A percentile compares a stretch with the other conserved stretches of the same genome.
These are phyloP conservation scores for Ascochyta pisi DNA, from an alignment of 2,329 filamentous ascomycete genomes.

Conservation along the genomic window DNA sequence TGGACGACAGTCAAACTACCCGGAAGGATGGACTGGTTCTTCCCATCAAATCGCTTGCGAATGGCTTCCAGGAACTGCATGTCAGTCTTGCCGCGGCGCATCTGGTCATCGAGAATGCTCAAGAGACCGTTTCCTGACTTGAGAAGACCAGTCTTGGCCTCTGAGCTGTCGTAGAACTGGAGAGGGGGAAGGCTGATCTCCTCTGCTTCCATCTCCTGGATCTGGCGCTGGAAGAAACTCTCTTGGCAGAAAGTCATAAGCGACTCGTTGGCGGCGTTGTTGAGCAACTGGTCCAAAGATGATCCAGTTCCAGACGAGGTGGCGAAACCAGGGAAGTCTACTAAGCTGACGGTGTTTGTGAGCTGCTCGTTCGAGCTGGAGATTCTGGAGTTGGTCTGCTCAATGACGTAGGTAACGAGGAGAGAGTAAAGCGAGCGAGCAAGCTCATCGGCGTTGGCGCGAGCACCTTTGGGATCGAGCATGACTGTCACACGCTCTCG, in stretches of 20 bases:
- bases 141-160: slow-evolving; percentile 88
- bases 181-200: slow-evolving; percentile 89
- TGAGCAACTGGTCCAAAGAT: slow-evolving; percentile 87
- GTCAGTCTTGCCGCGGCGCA: slow-evolving; percentile 84
- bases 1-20: slow-evolving; percentile 76
- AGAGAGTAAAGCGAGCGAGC: slow-evolving; percentile 93
- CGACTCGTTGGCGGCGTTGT: slow-evolving; percentile 90
- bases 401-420: slow-evolving; percentile 91
- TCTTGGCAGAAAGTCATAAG: slow-evolving; percentile 93
- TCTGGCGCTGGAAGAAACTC: slow-evolving; percentile 94
- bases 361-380: slow-evolving; percentile 88
- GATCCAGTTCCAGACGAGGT: slow-evolving; percentile 84
- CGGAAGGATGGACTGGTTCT: slow-evolving; percentile 88
- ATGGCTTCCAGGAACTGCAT: slow-evolving; percentile 89
- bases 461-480: slow-evolving; percentile 89
- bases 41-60: slow-evolving; percentile 90
- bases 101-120: slow-evolving; percentile 95
- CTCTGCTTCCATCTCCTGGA: slow-evolving; percentile 91
- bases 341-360: slow-evolving; percentile 90
- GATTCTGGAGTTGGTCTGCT: slow-evolving; percentile 86
- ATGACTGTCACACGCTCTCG: slow-evolving; percentile 98
- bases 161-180: slow-evolving; percentile 97
- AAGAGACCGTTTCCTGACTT: slow-evolving; percentile 93
- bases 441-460: slow-evolving; percentile 91
- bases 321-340: slow-evolving; percentile 96